Evolutionary conservation across 2,329 filamentous ascomycete species (phyloP), one percentile per base, ranked within the genome.

Genomic region (Madurella fahalii): DNA sequence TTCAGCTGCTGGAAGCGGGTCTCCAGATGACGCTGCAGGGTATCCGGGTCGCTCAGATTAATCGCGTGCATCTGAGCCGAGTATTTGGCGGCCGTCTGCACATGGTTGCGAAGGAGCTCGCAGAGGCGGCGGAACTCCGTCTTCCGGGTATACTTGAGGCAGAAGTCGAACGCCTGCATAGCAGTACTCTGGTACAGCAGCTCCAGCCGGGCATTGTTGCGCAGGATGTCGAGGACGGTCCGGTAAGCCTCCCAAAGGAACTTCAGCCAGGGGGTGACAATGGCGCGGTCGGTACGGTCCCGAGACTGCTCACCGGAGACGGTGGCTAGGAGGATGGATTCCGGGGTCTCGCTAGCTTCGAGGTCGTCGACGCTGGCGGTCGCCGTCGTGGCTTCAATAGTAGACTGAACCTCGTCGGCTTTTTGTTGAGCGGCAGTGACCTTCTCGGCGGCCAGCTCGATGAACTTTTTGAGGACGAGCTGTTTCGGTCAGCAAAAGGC

Each of bases 241-340:
- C 94, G 89, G 79, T 99, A 99, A 15, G 94, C 96, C 80, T 99
- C 94, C 94, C 94, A 99, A 60, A 99, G 80, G 71, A 99, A 99
- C 79, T 99, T 99, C 68, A 99, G 84, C 94, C 94, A 99, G 57
- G 94, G 94, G 30, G 94, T 99, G 57, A 99, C 94, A 67, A 99
- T 95, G 69, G 94, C 94, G 67, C 94, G 87, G 77, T 99, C 94
- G 66, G 94, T 99, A 64, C 94, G 89, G 76, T 99, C 94, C 70
- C 90, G 87, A 58, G 93, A 96, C 76, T 97, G 93, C 77, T 99
- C 94, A 61, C 94, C 94, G 40, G 94, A 99, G 58, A 99, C 94
- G 51, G 94, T 99, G 61, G 94, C 95, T 45, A 99, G 85, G 58
- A 99, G 85, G 69, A 99, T 96, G 30, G 94, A 97, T 77, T 99